Conservation (phyloP, 257 asterid genomes). For the Solanum appendiculatum region DNA sequence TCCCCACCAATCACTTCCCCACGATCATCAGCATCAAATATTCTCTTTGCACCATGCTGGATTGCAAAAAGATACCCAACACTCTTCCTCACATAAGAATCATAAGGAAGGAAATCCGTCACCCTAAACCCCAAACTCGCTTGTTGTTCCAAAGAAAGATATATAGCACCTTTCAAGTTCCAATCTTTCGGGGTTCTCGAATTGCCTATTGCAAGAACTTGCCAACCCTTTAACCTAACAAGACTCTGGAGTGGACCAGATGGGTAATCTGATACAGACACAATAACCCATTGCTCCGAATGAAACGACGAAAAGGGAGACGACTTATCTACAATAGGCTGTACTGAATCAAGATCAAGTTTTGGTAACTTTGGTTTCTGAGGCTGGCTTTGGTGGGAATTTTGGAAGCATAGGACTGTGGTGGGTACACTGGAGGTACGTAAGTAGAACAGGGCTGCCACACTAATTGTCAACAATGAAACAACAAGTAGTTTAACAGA, state of each 20-base stretch:
- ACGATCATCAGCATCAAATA: conserved; percentile 82
- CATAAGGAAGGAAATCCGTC: conserved; percentile 82
- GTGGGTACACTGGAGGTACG: conserved; percentile 59
- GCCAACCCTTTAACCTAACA: conserved; percentile 78
- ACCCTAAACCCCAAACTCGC: conserved; percentile 80
- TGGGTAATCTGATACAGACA: conserved; percentile 75
- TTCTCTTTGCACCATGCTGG: conserved; percentile 92
- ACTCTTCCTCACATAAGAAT: conserved; percentile 80
- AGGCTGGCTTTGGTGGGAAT: conserved; percentile 47
- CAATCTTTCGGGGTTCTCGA: conserved; percentile 86
- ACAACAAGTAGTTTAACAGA: conserved; percentile 48
- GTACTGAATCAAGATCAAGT: conserved; percentile 52
- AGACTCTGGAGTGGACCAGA: conserved; percentile 47
- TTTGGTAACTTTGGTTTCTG: conserved; percentile 59
- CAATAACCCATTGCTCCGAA: conserved; percentile 87
- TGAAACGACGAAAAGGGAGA: conserved; percentile 60
- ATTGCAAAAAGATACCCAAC: conserved; percentile 91
- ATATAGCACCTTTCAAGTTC: conserved; percentile 79
- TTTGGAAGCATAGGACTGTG: conserved; percentile 63
- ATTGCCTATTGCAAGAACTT: conserved; percentile 85
- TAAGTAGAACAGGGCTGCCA: conserved; percentile 67
- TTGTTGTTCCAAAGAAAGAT: conserved; percentile 74
- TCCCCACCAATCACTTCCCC: conserved; percentile 77
- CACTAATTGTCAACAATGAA: conserved; percentile 50
- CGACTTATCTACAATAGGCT: conserved; percentile 46